These are phyloP conservation scores for Helotiales sp. DNA, from an alignment of 2,329 filamentous ascomycete species.

Conservation along the genomic window DNA sequence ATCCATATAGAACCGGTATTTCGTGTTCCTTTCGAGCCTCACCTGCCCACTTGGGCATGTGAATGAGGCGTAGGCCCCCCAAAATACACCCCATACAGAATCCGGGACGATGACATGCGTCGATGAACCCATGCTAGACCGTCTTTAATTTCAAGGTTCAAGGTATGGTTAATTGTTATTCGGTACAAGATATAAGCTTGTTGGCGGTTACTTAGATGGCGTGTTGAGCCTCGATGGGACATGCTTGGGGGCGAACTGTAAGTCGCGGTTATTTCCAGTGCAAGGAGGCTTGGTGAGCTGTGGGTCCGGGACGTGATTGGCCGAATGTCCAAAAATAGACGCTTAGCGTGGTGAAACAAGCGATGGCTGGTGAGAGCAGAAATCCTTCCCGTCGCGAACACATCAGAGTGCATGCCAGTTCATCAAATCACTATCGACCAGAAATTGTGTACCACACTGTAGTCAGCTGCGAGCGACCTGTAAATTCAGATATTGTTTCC, in stretches of 20 bases:
- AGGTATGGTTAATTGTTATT: background rate
- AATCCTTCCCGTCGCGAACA: background rate
- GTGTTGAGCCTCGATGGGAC: background rate
- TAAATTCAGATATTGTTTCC: background rate
- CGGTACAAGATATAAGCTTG: background rate
- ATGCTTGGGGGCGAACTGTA: background rate
- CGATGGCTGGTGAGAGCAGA: background rate
- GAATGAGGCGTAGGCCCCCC: background rate
- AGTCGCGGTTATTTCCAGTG: constrained; percentile 1
- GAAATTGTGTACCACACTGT: background rate
- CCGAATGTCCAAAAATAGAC: background rate
- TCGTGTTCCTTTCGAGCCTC: background rate
- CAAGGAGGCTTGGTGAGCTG: background rate
- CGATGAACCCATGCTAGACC: background rate
- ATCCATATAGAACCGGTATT: background rate
- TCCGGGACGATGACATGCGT: background rate
- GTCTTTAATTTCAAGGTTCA: background rate
- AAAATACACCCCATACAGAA: background rate
- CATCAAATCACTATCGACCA: background rate
- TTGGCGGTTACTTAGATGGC: background rate
- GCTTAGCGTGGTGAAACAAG: constrained; percentile 3
- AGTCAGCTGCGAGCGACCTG: background rate
- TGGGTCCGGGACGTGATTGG: background rate
- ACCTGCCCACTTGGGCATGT: background rate
- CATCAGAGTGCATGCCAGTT: background rate